Evolutionary conservation across 1,284 basidiomycete genomes (phyloP).

Genomic region (Austroboletus niveus): DNA sequence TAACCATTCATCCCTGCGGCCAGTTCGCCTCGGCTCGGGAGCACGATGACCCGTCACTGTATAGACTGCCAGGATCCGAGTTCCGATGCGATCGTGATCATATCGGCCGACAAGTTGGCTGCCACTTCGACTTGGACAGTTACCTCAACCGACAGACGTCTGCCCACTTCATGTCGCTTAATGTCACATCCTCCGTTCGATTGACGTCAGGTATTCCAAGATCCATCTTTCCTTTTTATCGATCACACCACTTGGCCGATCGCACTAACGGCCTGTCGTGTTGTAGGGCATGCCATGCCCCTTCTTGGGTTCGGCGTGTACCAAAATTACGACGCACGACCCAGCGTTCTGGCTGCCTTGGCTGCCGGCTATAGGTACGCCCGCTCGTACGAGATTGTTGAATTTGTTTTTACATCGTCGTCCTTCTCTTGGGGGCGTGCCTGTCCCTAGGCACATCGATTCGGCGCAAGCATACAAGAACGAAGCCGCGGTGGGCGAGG

Average conservation of each 20-base stretch:
- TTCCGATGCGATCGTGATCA: background rate
- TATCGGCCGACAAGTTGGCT: background rate
- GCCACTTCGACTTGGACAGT: background rate
- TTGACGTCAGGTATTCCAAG: slow-evolving; percentile 37
- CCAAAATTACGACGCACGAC: slow-evolving; percentile 58
- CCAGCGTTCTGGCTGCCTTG: slow-evolving; percentile 67
- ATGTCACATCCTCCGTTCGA: slow-evolving; percentile 31
- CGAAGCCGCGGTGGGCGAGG: slow-evolving; percentile 62
- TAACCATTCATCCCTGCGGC: slow-evolving; percentile 7
- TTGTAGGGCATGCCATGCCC: slow-evolving; percentile 59
- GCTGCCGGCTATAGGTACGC: slow-evolving; percentile 70
- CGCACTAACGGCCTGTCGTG: slow-evolving; percentile 1
- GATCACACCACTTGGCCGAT: background rate
- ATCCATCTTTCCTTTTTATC: no score
- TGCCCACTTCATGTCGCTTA: slow-evolving; percentile 24
- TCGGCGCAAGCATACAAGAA: slow-evolving; percentile 75
- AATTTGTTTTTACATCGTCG: background rate
- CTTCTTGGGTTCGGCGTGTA: slow-evolving; percentile 84
- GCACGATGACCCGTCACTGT: background rate
- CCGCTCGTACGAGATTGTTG: background rate
- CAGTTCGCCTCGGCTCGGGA: background rate
- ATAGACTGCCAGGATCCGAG: background rate
- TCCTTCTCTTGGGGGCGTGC: background rate
- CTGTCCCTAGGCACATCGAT: slow-evolving; percentile 56
- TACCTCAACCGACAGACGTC: slow-evolving; percentile 15